Conservation (phyloP, 441 rosid species). For the Lepidium campestre region DNA sequence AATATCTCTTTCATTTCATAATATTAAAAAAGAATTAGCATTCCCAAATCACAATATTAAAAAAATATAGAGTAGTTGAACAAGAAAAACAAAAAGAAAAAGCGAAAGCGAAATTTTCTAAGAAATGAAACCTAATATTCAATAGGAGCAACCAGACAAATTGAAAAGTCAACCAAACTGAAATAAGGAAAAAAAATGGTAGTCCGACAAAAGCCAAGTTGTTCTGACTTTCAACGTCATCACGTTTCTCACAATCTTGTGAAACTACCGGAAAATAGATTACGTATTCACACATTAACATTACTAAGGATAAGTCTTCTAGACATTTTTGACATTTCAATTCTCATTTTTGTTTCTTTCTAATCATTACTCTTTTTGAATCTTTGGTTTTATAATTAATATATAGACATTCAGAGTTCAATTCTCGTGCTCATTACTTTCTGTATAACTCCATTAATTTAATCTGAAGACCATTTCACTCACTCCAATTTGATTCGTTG, state of each 20-base stretch:
- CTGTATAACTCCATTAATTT: background rate
- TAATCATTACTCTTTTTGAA: background rate
- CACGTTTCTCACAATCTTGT: background rate
- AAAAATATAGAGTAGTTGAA: background rate
- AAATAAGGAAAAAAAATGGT: constrained; percentile 3
- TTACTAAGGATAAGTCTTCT: background rate
- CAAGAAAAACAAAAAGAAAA: background rate
- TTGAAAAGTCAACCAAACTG: constrained; percentile 25
- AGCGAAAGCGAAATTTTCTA: background rate
- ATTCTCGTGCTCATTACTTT: background rate
- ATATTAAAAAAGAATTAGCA: no score
- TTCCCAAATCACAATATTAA: no score
- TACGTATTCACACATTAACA: constrained; percentile 2
- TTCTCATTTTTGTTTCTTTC: background rate
- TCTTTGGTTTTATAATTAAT: background rate
- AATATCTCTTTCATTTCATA: no score
- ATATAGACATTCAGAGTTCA: background rate
- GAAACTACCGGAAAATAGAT: background rate
- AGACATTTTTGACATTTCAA: constrained; percentile 3
- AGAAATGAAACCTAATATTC: background rate
- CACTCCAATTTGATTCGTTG: constrained; percentile 14
- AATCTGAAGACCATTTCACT: background rate
- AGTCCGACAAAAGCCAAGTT: constrained; percentile 24
- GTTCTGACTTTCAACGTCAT: constrained; percentile 22
- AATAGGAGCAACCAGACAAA: background rate